Base-by-base conservation (phyloP, 2,329 filamentous ascomycete species). In the Aspergillus sergii region DNA sequence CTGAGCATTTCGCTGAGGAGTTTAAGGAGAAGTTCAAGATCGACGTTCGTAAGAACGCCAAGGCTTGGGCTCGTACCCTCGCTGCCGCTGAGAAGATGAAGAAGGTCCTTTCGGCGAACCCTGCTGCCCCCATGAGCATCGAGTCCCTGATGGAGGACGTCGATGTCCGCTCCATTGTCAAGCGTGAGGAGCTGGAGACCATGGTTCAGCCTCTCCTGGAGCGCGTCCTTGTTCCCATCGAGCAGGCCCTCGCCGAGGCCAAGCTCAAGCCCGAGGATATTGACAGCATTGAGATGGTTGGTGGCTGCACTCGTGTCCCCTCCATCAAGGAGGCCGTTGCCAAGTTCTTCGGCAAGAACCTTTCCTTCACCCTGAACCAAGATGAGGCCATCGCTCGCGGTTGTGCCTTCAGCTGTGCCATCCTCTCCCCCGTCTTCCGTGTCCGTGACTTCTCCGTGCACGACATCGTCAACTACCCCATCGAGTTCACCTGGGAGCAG, bases 401-500 rank as follows among this genome's bases (percentile, higher is more conserved):
- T 66, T 97, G 93, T 78, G 94, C 95, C 65, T 99, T 99, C 84
- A 93, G 91, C 87, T 98, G 95, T 79, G 95, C 95, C 74, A 97
- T 97, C 72, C 89, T 98, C 61, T 98, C 95, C 0, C 95, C 95
- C 53, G 92, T 96, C 70, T 98, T 99, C 91, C 93, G 94, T 78
- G 95, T 99, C 76, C 93, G 95, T 75, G 95, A 99, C 84, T 99
- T 99, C 81, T 89, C 93, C 71, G 91, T 98, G 65, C 93, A 98
- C 85, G 95, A 99, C 80, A 94, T 98, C 73, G 92, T 97, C 82
- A 93, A 90, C 84, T 99, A 98, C 84, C 95, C 95, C 56, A 96
- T 99, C 78, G 94, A 99, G 79, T 99, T 99, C 80, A 91, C 90
- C 59, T 99, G 95, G 95, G 95, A 99, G 85, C 96, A 98, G 86